Conservation (phyloP, 371 early-diverging fungal species). For the Mortierella sp. region DNA sequence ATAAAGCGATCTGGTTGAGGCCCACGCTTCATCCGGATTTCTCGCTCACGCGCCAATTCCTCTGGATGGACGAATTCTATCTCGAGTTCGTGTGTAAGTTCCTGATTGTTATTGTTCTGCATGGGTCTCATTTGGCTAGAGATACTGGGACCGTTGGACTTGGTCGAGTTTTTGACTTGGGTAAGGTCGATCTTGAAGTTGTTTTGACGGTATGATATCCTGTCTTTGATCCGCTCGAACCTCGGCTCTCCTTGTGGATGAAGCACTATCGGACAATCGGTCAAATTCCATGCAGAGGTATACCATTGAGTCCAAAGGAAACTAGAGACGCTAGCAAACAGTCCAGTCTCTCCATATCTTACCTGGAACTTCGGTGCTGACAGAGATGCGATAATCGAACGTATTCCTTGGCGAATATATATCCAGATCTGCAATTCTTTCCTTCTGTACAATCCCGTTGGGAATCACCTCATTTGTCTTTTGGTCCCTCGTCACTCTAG, state of each 20-base stretch:
- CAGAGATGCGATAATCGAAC: constrained; percentile 79
- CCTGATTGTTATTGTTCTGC: not conserved
- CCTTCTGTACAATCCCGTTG: constrained; percentile 73
- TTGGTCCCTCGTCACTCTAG: constrained; percentile 76
- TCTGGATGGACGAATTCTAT: constrained; percentile 64
- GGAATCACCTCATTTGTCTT: constrained; percentile 66
- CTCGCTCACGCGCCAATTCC: constrained; percentile 54
- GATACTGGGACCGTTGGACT: no score
- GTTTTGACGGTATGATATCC: constrained; percentile 78
- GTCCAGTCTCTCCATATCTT: not conserved
- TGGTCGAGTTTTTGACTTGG: no score
- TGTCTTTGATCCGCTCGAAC: constrained; percentile 77
- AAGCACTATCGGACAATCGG: constrained; percentile 21
- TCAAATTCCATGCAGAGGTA: no score
- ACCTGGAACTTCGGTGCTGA: constrained; percentile 76
- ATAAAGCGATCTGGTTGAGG: constrained; percentile 59
- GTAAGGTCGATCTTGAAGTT: constrained; percentile 79
- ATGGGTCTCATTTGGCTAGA: constrained; percentile 35
- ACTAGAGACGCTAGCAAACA: no score
- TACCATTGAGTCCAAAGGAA: no score
- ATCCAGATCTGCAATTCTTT: constrained; percentile 72
- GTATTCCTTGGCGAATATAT: constrained; percentile 75
- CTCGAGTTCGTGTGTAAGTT: constrained; percentile 70
- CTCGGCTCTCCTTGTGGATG: constrained; percentile 55
- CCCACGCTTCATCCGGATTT: constrained; percentile 47